Base-by-base conservation (phyloP, 2,329 filamentous ascomycete species). In the Colletotrichum agaves region DNA sequence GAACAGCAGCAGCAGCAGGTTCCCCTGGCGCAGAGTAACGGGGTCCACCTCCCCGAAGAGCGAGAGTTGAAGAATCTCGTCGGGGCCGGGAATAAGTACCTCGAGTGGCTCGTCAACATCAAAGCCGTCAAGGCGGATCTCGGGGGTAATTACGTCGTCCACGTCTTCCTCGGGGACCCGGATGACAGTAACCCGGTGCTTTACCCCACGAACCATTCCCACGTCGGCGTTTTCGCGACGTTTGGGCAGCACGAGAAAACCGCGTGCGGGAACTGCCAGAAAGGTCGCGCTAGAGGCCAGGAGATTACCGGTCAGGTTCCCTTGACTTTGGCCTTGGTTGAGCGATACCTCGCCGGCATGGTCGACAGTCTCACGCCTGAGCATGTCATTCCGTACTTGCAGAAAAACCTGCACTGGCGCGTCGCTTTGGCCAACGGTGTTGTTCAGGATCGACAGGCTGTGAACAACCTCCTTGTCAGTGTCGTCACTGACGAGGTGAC, bases 81-180 rank as follows among this genome's bases (percentile, higher is more conserved):
- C 7, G 44, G 59, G 4, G 19, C 52, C 8, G 55, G 77, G 61
- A 76, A 74, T 65, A 74, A 74, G 33, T 78, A 81, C 71, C 76
- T 75, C 33, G 78, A 90, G 66, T 90, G 87, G 80, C 78, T 85
- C 12, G 82, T 85, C 71, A 87, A 86, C 72, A 80, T 90, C 67
- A 78, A 79, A n/a, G 82, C 85, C 3, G 74, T 80, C 59, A 87
- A 85, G 71, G 80, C 81, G 64, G 82, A 82, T 4, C 75, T 85
- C 2, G 78, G 80, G 21, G 81, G 81, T 3, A 83, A 86, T 5
- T 88, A 87, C 75, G 82, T 81, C 37, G 78, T 90, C 19, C 84
- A 86, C 72, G 76, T 89, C 68, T 90, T 90, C 78, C 76, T 90
- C 4, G 74, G 77, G 39, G 74, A 80, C 58, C 74, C 80, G 1